Base-by-base conservation (phyloP, 176 grass and related monocot species). In the Miscanthus lutarioriparius region DNA sequence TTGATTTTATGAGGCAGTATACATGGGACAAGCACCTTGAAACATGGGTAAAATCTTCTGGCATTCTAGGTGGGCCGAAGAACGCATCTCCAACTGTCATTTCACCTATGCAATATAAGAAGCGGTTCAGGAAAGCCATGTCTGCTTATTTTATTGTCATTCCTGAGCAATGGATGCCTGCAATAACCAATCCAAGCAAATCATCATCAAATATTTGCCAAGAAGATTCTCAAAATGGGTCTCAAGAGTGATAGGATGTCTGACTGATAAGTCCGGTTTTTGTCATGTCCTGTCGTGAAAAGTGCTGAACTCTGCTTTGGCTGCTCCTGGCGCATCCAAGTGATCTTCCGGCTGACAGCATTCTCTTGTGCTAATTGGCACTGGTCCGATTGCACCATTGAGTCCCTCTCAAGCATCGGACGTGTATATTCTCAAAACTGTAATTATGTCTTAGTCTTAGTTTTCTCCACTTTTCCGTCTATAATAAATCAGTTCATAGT, bases 1-100 rank as follows among this genome's bases (percentile, higher is more conserved):
- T 98, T 54, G 96, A 98, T 91, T 98, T 98, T 69, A 96, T 98
- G 96, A 91, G 96, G 79, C 96, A 98, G 83, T 98, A 98, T 49
- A 98, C 96, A 85, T 98, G 96, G 96, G 96, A 98, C 89, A 98
- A 98, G 87, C 96, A 98, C 78, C 91, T 98, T 2, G 96, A 98
- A 80, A 98, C 96, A 67, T 98, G 96, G 96, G 93, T 95, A 41
- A 98, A 98, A 83, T 91, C 96, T 37, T 77, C 91, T 70, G 93
- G 96, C 65, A 91, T 98, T 70, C 85, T 98, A 30, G 93, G 96
- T 19, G 93, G 96, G 4, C 85, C 89, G 10, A 96, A 91, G 67
- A 95, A 95, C 74, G 81, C 83, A 22, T 65, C 91, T 27, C 96
- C 96, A 38, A 98, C 96, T 20, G 96, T 98, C 37, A 79, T 98